These are phyloP conservation scores for Ochetophila trinervis DNA, from an alignment of 306 rosid genomes.

Conservation along the genomic window DNA sequence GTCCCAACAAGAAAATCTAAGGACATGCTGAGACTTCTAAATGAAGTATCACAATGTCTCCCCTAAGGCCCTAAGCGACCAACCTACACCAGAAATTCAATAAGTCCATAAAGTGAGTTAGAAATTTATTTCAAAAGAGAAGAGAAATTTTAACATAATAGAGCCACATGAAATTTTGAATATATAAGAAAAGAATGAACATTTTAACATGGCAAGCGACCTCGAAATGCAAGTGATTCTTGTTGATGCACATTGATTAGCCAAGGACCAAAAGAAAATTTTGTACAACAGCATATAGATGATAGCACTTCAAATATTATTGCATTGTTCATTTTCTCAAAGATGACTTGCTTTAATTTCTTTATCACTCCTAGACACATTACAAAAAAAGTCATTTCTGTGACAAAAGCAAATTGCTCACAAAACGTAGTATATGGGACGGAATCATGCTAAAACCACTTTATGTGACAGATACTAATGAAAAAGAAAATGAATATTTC, in stretches of 20 bases:
- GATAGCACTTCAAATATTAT: conserved; percentile 45
- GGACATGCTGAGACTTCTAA: background rate
- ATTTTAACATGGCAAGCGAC: background rate
- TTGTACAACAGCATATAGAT: background rate
- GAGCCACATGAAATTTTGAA: background rate
- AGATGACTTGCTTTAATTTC: conserved; percentile 54
- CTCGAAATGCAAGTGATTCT: background rate
- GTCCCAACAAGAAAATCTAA: background rate
- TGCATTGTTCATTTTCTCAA: conserved; percentile 46
- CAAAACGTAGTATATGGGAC: too few relatives aligned
- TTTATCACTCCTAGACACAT: conserved; percentile 70
- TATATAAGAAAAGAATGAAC: background rate
- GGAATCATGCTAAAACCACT: too few relatives aligned
- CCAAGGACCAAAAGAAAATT: too few relatives aligned
- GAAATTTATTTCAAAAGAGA: background rate
- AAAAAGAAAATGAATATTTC: too few relatives aligned
- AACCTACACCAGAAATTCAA: background rate
- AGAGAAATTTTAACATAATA: background rate
- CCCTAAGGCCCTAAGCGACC: background rate
- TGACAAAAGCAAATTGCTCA: too few relatives aligned
- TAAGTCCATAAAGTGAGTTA: background rate
- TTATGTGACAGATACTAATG: too few relatives aligned
- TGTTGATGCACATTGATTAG: background rate
- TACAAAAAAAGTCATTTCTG: too few relatives aligned
- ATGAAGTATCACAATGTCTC: background rate